Percentiles rank a stretch among this genome's conserved stretches.
Conservation (phyloP, 164 flowering plant species). For the Dillenia suffruticosa region DNA sequence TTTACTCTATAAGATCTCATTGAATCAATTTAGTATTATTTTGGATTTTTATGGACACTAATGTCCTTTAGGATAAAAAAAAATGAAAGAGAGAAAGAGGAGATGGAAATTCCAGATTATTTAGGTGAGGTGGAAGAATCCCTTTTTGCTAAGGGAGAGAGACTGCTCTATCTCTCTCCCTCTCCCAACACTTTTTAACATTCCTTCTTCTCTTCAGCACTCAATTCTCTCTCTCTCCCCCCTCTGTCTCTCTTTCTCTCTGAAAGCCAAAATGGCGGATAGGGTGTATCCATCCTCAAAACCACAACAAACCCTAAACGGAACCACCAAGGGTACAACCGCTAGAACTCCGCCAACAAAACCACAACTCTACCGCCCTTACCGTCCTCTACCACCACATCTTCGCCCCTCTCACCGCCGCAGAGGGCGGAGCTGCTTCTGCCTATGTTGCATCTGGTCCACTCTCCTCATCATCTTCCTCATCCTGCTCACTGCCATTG, state of each 20-base stretch:
- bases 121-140: constrained; percentile 18
- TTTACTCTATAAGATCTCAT: too few relatives aligned
- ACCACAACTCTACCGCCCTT: constrained; percentile 22
- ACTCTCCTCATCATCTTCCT: constrained; percentile 25
- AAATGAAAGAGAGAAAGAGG: not conserved
- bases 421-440: constrained; percentile 28
- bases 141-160: not conserved
- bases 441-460: constrained; percentile 42
- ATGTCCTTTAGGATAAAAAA: not conserved
- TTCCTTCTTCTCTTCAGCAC: not conserved
- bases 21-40: too few relatives aligned
- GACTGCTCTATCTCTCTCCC: not conserved
- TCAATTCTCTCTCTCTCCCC: too few relatives aligned
- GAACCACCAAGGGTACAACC: constrained; percentile 1
- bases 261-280: constrained; percentile 24
- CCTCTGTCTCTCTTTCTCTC: too few relatives aligned
- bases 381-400: constrained; percentile 29
- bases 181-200: not conserved
- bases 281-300: constrained; percentile 37
- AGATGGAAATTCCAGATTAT: constrained; percentile 4
- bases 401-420: constrained; percentile 16
- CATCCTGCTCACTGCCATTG: constrained; percentile 40
- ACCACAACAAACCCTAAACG: constrained; percentile 12
- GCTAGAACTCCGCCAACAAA: constrained; percentile 16
- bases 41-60: too few relatives aligned